These are phyloP conservation scores for Arthrobotrys conoides DNA, from an alignment of 2,329 filamentous ascomycete species.

Conservation along the genomic window DNA sequence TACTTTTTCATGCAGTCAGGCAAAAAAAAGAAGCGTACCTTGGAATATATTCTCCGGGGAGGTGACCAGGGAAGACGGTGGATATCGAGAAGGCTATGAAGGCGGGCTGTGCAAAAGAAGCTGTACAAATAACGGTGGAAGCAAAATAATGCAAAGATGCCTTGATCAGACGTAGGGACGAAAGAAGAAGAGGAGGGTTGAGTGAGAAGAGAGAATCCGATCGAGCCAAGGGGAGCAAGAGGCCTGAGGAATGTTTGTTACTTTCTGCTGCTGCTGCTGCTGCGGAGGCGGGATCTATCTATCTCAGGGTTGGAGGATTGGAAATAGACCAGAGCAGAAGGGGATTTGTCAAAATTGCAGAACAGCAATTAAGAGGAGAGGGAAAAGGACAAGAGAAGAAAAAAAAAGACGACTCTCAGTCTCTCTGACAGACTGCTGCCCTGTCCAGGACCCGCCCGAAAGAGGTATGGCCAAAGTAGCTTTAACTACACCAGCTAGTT, in stretches of 20 bases:
- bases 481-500: not conserved
- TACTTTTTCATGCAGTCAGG: constrained; percentile 43
- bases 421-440: constrained; percentile 4
- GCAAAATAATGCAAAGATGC: constrained; percentile 26
- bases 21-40: constrained; percentile 37
- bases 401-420: constrained; percentile 2
- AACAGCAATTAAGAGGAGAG: constrained; percentile 18
- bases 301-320: constrained; percentile 14
- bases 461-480: constrained; percentile 22
- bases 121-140: not conserved
- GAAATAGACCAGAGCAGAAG: constrained; percentile 2
- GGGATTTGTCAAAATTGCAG: constrained; percentile 32
- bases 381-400: not conserved
- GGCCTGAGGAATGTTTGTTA: constrained; percentile 1
- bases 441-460: constrained; percentile 5
- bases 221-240: constrained; percentile 1
- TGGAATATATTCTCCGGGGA: constrained; percentile 48
- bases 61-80: constrained; percentile 8
- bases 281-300: constrained; percentile 17
- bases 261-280: not conserved
- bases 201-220: not conserved
- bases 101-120: constrained; percentile 57
- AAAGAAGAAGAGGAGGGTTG: not conserved
- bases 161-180: constrained; percentile 2
- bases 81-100: constrained; percentile 50